These are phyloP conservation scores for Xylariaceae sp. DNA, from an alignment of 2,329 filamentous ascomycete species.

Conservation along the genomic window DNA sequence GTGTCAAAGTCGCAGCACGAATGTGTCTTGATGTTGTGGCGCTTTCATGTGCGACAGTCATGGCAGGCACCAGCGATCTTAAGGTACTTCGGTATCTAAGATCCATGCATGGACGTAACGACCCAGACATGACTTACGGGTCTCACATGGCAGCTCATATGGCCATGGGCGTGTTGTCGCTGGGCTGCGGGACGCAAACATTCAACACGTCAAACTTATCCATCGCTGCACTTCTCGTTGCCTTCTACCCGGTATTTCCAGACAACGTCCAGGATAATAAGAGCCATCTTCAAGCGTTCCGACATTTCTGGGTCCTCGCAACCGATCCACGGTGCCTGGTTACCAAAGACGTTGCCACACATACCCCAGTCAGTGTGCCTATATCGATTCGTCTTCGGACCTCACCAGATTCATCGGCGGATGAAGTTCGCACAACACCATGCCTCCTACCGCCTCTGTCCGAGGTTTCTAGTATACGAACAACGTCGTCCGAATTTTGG, in stretches of 20 bases:
- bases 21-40: constrained; percentile 90
- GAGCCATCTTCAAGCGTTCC: constrained; percentile 90
- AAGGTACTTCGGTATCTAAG: constrained; percentile 79
- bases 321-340: constrained; percentile 86
- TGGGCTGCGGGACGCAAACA: constrained; percentile 88
- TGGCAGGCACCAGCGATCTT: constrained; percentile 93
- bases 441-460: constrained; percentile 62
- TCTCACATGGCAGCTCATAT: constrained; percentile 91
- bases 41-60: constrained; percentile 78
- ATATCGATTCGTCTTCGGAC: constrained; percentile 60
- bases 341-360: constrained; percentile 79
- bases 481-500: constrained; percentile 69
- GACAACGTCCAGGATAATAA: constrained; percentile 87
- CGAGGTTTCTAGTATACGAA: constrained; percentile 56
- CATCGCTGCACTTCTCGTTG: constrained; percentile 78
- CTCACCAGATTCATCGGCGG: constrained; percentile 12
- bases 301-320: constrained; percentile 95
- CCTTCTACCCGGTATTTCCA: constrained; percentile 93
- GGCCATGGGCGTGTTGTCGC: constrained; percentile 84
- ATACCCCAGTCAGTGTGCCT: constrained; percentile 71
- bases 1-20: constrained; percentile 76
- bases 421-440: constrained; percentile 48
- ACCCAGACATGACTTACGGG: constrained; percentile 81
- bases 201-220: constrained; percentile 86
- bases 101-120: constrained; percentile 80